Evolutionary conservation across 148 eudicot genomes (phyloP), one percentile per base, ranked within the genome.

Genomic region (Amaranthus cruentus): DNA sequence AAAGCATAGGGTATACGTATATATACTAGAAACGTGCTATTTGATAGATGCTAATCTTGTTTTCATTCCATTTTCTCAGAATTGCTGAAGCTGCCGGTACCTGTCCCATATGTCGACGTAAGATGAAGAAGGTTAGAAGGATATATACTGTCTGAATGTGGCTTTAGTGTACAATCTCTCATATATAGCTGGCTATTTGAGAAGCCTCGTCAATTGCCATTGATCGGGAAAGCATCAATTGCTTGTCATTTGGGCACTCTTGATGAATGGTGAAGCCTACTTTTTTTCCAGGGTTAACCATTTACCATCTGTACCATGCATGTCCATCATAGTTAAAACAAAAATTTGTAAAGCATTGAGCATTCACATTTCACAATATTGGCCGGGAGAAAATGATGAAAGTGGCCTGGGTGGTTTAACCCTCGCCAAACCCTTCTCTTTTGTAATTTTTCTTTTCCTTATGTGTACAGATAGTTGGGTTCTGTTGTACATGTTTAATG

Each of bases 41-140:
- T 9, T 64, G 52, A 64, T n/a, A 7, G 49, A 14, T 2, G 6
- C 58, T 18, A 18, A 52, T 42, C 9, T 69, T 46, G 21, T 13
- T 18, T 15, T 14, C 54, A 58, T 44, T 62, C 72, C 47, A 48
- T 55, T 15, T 65, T 53, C 66, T 77, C 90, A 92, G 96, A 83
- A 84, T 90, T 71, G 84, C 81, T 50, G 91, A 90, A 78, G 84
- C 77, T 72, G 84, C 85, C n/a, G 89, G 89, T 66, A 86, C 78
- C 42, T 90, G 96, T 67, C 98, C 96, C n/a, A 85, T 86, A 43
- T 92, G 96, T 75, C 84, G 96, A 0, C 85, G 93, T 58, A 83
- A 60, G 38, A 86, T 85, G 74, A 92, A 88, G 87, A 90, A 90
- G 81, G 96, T 88, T 70, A 90, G 93, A 78, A 92, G 80, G 87